Evolutionary conservation across 1,284 basidiomycete genomes (phyloP).

Genomic region (Uromyces viciae-fabae): DNA sequence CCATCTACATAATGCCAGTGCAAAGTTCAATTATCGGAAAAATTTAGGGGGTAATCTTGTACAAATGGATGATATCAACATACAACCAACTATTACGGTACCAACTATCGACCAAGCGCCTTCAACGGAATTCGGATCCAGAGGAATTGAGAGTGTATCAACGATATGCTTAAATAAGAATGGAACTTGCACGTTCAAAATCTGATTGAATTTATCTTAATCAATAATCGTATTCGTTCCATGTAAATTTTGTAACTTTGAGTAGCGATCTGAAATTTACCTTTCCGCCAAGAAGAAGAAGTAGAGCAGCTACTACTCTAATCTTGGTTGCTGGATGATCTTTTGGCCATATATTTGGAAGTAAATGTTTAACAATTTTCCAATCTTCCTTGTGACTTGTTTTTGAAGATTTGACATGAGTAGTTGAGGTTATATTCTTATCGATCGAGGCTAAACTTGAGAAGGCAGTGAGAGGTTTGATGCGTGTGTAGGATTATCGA

Average conservation of each 20-base stretch:
- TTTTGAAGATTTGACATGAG: neutral
- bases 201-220: neutral
- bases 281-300: constrained; percentile 79
- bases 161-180: constrained; percentile 43
- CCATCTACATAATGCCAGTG: constrained; percentile 24
- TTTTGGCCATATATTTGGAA: constrained; percentile 63
- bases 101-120: constrained; percentile 41
- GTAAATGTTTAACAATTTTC: constrained; percentile 60
- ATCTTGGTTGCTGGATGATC: constrained; percentile 59
- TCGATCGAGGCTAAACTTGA: neutral
- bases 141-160: constrained; percentile 36
- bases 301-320: constrained; percentile 78
- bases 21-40: neutral
- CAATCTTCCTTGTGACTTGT: constrained; percentile 38
- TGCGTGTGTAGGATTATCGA: neutral
- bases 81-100: constrained; percentile 41
- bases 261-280: constrained; percentile 56
- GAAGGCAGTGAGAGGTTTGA: neutral
- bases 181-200: constrained; percentile 43
- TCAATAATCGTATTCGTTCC: neutral
- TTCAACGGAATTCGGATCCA: constrained; percentile 31
- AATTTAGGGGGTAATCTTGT: neutral
- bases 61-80: constrained; percentile 25
- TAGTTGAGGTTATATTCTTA: neutral
- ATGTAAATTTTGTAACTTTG: neutral